Percentiles rank a stretch among this genome's conserved stretches.
These are phyloP conservation scores for Paspalum notatum DNA, from an alignment of 176 grass and related monocot genomes.

Conservation along the genomic window DNA sequence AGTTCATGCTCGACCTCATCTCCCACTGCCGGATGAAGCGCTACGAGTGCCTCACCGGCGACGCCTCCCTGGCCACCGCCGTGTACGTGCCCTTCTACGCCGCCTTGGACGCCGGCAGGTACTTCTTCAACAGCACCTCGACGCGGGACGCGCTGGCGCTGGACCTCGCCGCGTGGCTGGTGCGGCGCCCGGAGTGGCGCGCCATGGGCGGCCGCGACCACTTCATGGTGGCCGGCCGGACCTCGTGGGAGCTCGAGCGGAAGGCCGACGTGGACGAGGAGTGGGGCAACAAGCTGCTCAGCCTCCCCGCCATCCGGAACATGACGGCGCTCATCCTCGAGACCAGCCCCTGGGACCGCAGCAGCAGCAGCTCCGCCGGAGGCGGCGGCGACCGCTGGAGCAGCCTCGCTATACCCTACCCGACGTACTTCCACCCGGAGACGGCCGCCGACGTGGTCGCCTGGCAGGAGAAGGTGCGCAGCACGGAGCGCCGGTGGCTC, in stretches of 20 bases:
- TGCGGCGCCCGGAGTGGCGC: conserved; percentile 42
- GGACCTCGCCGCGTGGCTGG: conserved; percentile 48
- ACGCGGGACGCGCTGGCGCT: conserved; percentile 27
- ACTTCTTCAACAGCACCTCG: conserved; percentile 21
- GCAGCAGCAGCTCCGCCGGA: no score
- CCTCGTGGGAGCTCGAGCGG: conserved; percentile 48
- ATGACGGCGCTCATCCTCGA: conserved; percentile 63
- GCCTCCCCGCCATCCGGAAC: conserved; percentile 52
- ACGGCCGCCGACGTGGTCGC: conserved; percentile 41
- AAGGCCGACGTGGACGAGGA: background rate
- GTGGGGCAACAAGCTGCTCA: conserved; percentile 64
- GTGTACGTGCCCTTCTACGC: conserved; percentile 55
- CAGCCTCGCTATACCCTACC: conserved; percentile 46
- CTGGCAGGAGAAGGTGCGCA: conserved; percentile 52
- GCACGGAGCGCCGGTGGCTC: conserved; percentile 35
- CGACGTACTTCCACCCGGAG: conserved; percentile 65
- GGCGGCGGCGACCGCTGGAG: background rate
- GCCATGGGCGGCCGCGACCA: conserved; percentile 55
- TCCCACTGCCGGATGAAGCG: conserved; percentile 44
- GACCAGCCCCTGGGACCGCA: conserved; percentile 40
- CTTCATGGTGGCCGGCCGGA: conserved; percentile 53
- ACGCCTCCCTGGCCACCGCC: conserved; percentile 39
- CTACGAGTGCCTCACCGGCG: conserved; percentile 47
- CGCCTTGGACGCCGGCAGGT: conserved; percentile 34
- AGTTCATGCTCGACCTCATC: conserved; percentile 52